Percentiles rank a stretch among this genome's conserved stretches.
Evolutionary conservation across 140 eudicot species (phyloP).

Genomic region (Stevia rebaudiana): DNA sequence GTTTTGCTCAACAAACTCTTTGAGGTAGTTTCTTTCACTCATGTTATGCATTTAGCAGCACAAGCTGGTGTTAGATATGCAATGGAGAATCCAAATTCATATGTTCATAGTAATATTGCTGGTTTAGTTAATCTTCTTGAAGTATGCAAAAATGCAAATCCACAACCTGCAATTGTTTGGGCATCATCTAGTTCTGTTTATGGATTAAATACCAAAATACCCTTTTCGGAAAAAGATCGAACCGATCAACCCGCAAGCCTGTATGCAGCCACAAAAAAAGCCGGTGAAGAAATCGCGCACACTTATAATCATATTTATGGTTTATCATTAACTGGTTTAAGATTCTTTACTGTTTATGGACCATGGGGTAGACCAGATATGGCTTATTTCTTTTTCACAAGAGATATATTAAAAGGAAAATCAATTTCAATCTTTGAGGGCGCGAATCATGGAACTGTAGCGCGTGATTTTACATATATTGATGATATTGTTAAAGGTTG

Average conservation of each 20-base stretch:
- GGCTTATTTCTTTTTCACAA: constrained; percentile 89
- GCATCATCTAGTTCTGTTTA: constrained; percentile 93
- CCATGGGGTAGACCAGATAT: constrained; percentile 99
- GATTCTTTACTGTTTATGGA: constrained; percentile 96
- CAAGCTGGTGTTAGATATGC: constrained; percentile 98
- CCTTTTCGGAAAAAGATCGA: constrained; percentile 89
- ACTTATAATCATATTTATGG: constrained; percentile 93
- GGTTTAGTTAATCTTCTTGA: constrained; percentile 78
- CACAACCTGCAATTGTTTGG: constrained; percentile 96
- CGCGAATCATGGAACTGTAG: constrained; percentile 86
- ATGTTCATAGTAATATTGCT: constrained; percentile 86
- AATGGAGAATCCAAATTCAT: constrained; percentile 85
- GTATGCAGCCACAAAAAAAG: constrained; percentile 92
- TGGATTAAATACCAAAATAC: constrained; percentile 79
- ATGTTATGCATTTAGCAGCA: constrained; percentile 95
- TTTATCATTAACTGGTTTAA: constrained; percentile 72
- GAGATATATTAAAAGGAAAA: constrained; percentile 75
- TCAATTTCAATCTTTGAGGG: constrained; percentile 78
- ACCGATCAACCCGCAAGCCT: constrained; percentile 96
- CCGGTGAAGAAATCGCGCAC: constrained; percentile 96
- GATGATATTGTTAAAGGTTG: constrained; percentile 99
- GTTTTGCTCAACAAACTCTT: constrained; percentile 56
- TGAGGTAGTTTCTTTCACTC: constrained; percentile 64
- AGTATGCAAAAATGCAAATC: constrained; percentile 66
- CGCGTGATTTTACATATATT: constrained; percentile 89